These are phyloP conservation scores for Chondrostereum purpureum DNA, from an alignment of 1,284 basidiomycete species.

Conservation along the genomic window DNA sequence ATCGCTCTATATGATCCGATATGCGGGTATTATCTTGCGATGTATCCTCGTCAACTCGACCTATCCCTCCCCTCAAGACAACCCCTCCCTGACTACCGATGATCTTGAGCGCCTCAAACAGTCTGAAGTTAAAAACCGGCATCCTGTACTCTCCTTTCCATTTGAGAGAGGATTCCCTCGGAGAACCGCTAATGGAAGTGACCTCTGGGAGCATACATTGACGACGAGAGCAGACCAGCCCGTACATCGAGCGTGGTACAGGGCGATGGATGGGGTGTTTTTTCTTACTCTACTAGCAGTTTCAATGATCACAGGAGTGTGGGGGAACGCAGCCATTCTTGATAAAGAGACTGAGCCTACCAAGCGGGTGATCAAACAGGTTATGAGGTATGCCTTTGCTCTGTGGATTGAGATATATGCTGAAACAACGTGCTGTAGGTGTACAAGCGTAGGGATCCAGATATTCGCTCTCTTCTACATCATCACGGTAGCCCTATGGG, in stretches of 20 bases:
- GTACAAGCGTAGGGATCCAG: background rate
- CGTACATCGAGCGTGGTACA: background rate
- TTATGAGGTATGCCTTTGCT: background rate
- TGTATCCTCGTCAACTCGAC: conserved; percentile 23
- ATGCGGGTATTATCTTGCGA: conserved; percentile 19
- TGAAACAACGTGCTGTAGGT: background rate
- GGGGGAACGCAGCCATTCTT: background rate
- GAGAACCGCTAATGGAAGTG: background rate
- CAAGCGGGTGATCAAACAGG: background rate
- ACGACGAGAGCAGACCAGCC: background rate
- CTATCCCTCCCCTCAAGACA: background rate
- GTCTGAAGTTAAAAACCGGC: no score
- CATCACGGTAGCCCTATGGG: background rate
- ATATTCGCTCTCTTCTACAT: background rate
- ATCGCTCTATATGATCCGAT: conserved; percentile 20
- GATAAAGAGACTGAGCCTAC: background rate
- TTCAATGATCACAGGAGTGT: background rate
- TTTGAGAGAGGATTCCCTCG: no score
- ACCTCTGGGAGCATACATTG: no score
- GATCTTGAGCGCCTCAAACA: no score
- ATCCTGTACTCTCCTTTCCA: no score
- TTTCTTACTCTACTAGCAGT: background rate
- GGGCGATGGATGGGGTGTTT: background rate
- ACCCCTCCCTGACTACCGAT: background rate
- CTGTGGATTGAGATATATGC: no score